phyloP scores from a whole-genome alignment of 148 eudicot species.

The Spergularia marina region DNA sequence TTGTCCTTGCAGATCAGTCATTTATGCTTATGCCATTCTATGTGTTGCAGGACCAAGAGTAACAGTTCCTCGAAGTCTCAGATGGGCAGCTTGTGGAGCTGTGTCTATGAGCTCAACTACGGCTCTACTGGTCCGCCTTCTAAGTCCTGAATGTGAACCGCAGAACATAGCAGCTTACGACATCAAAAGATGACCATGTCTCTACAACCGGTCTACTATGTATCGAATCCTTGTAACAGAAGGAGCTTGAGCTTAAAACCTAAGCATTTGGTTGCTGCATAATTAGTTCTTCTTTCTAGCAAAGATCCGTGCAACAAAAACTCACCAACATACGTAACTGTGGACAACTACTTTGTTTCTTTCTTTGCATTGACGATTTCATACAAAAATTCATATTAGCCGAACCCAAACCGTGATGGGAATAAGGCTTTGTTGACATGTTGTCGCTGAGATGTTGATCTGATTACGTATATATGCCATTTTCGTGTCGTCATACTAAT shows the following conservation, averaged over 20 bases:
- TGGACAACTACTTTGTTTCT: not conserved
- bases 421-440: no score
- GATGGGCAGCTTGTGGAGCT: slow-evolving; percentile 94
- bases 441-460: not conserved
- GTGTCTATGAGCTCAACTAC: slow-evolving; percentile 56
- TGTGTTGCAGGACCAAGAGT: slow-evolving; percentile 71
- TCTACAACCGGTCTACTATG: no score
- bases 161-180: slow-evolving; percentile 88
- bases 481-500: not conserved
- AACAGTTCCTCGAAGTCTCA: slow-evolving; percentile 72
- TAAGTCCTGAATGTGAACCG: slow-evolving; percentile 96
- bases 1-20: not conserved
- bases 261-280: not conserved
- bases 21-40: not conserved
- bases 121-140: slow-evolving; percentile 73
- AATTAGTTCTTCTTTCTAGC: not conserved
- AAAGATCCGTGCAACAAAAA: not conserved
- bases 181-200: slow-evolving; percentile 36
- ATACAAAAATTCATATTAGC: no score
- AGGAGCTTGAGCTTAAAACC: not conserved
- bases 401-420: no score
- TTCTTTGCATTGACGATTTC: not conserved
- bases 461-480: not conserved
- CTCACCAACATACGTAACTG: not conserved
- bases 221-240: not conserved